Conservation (phyloP, 192 early-diverging fungal species). For the Mortierella alpina region DNA sequence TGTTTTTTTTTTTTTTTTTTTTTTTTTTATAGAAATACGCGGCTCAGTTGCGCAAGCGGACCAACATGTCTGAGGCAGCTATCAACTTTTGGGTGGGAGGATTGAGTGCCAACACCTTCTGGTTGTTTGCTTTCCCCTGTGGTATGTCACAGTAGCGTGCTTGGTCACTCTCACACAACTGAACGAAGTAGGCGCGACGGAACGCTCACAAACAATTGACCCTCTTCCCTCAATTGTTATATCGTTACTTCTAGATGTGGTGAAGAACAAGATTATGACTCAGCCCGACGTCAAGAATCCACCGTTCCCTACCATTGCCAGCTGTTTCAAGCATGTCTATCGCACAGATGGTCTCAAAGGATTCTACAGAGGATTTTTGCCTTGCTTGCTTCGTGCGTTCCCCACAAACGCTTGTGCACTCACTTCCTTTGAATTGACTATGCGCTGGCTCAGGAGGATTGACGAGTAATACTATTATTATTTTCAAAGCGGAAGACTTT, state of each 20-base stretch:
- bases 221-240: background rate
- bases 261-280: conserved; percentile 96
- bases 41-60: conserved; percentile 56
- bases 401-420: conserved; percentile 97
- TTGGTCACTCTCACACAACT: background rate
- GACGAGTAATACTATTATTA: conserved; percentile 16
- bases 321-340: conserved; percentile 68
- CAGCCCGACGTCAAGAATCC: conserved; percentile 80
- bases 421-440: conserved; percentile 84
- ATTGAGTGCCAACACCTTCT: conserved; percentile 90
- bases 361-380: conserved; percentile 92
- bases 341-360: conserved; percentile 80
- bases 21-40: conserved; percentile 62
- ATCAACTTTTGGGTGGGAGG: conserved; percentile 85
- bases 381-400: conserved; percentile 91
- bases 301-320: conserved; percentile 66
- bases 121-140: conserved; percentile 83
- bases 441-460: conserved; percentile 54
- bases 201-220: background rate
- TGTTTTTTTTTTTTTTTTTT: background rate
- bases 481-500: too few species aligned
- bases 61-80: conserved; percentile 66
- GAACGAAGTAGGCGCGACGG: background rate
- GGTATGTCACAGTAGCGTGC: conserved; percentile 47
- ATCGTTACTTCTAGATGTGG: conserved; percentile 68